phyloP scores from a whole-genome alignment of 2,329 filamentous ascomycete genomes.

The Calycina herbarum region DNA sequence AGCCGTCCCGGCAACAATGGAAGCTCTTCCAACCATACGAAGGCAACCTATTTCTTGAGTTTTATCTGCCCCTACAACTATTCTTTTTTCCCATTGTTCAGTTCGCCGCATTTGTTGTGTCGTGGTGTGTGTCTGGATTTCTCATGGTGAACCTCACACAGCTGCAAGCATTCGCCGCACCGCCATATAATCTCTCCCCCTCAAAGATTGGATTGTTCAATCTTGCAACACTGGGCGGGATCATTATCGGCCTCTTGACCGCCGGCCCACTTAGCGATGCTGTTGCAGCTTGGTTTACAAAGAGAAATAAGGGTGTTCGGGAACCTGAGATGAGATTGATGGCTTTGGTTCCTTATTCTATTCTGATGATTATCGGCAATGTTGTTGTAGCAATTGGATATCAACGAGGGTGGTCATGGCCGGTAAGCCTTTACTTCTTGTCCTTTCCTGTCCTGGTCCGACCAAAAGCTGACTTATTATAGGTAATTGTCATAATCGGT shows the following conservation, averaged over 20 bases:
- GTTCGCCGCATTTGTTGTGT: conserved; percentile 55
- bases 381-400: conserved; percentile 50
- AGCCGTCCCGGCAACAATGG: not conserved
- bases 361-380: conserved; percentile 49
- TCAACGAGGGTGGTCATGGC: conserved; percentile 43
- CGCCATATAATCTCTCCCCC: conserved; percentile 35
- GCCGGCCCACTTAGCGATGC: conserved; percentile 48
- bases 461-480: conserved; percentile 47
- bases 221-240: conserved; percentile 50
- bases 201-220: conserved; percentile 51
- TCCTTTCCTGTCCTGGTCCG: conserved; percentile 42
- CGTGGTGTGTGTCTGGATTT: conserved; percentile 59
- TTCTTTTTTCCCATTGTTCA: conserved; percentile 63
- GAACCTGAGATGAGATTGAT: conserved; percentile 43
- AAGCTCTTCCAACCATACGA: conserved; percentile 52
- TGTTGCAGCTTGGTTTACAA: conserved; percentile 34
- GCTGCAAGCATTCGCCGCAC: conserved; percentile 39
- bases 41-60: conserved; percentile 53
- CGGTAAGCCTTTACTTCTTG: conserved; percentile 61
- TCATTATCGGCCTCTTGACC: conserved; percentile 47
- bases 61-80: conserved; percentile 61
- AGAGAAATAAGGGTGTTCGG: conserved; percentile 34
- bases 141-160: conserved; percentile 63
- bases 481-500: conserved; percentile 54
- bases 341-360: conserved; percentile 38